phyloP scores from a whole-genome alignment of 2,329 filamentous ascomycete genomes.

The Claviceps humidiphila region DNA sequence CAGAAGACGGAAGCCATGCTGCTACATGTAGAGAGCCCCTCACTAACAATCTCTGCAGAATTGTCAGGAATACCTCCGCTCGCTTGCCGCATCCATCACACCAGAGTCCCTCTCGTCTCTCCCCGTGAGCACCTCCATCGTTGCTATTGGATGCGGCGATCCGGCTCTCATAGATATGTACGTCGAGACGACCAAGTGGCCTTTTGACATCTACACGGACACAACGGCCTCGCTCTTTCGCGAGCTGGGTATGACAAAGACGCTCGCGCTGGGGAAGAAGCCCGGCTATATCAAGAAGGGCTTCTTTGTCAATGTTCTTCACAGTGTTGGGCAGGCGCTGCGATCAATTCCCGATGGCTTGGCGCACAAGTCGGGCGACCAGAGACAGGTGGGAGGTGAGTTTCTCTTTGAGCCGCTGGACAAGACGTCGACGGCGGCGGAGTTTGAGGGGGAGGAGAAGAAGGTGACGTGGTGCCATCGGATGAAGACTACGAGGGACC shows the following conservation, averaged over 20 bases:
- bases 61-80: constrained; percentile 61
- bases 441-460: constrained; percentile 33
- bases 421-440: constrained; percentile 24
- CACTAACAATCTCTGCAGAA: constrained; percentile 32
- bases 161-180: constrained; percentile 57
- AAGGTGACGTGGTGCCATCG: constrained; percentile 66
- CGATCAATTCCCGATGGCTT: constrained; percentile 43
- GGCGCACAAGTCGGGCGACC: constrained; percentile 50
- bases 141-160: constrained; percentile 60
- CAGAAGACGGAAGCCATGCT: too few relatives aligned
- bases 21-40: too few relatives aligned
- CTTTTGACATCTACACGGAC: constrained; percentile 68
- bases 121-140: constrained; percentile 47
- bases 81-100: constrained; percentile 45
- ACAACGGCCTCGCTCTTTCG: constrained; percentile 53
- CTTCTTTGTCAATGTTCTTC: constrained; percentile 34
- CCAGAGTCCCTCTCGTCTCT: constrained; percentile 35
- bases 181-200: constrained; percentile 45
- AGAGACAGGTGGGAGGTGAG: constrained; percentile 61
- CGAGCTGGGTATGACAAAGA: constrained; percentile 54
- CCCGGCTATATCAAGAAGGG: constrained; percentile 53
- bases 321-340: constrained; percentile 46
- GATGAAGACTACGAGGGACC: constrained; percentile 68
- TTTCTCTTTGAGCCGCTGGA: constrained; percentile 55
- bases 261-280: constrained; percentile 42